Evolutionary conservation across 768 basidiomycete genomes (phyloP).

Genomic region (Chlorophyllum brunneum): DNA sequence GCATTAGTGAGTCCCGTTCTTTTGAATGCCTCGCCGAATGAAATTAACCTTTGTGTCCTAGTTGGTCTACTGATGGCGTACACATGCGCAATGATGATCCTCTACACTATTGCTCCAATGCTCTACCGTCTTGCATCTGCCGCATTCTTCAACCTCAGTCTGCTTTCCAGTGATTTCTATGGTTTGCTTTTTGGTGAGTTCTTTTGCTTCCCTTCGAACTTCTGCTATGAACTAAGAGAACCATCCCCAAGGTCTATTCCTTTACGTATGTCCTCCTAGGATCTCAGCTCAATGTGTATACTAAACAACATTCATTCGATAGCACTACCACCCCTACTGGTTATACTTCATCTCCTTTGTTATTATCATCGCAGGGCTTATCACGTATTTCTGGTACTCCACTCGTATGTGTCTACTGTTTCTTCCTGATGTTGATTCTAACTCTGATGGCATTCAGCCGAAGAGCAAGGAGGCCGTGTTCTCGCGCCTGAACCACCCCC

Average conservation of each 20-base stretch:
- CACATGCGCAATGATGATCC: slow-evolving; percentile 69
- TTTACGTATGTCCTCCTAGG: slow-evolving; percentile 36
- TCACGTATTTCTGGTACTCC: slow-evolving; percentile 84
- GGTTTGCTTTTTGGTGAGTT: slow-evolving; percentile 70
- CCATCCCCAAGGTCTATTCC: slow-evolving; percentile 39
- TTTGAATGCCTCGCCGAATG: background rate
- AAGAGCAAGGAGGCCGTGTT: slow-evolving; percentile 57
- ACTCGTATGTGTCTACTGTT: slow-evolving; percentile 54
- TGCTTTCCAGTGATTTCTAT: slow-evolving; percentile 87
- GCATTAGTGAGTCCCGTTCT: slow-evolving; percentile 46
- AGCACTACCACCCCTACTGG: slow-evolving; percentile 86
- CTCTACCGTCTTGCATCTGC: slow-evolving; percentile 85
- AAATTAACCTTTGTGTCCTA: slow-evolving; percentile 13
- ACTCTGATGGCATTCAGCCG: slow-evolving; percentile 39
- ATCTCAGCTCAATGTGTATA: too few species aligned
- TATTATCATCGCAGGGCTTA: slow-evolving; percentile 65
- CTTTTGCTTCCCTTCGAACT: slow-evolving; percentile 15
- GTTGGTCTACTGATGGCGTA: slow-evolving; percentile 41
- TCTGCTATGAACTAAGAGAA: slow-evolving; percentile 4
- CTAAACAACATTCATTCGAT: slow-evolving; percentile 9
- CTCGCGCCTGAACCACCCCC: slow-evolving; percentile 53
- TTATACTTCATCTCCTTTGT: slow-evolving; percentile 81
- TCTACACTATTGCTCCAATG: slow-evolving; percentile 84
- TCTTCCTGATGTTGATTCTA: background rate
- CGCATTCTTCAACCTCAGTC: slow-evolving; percentile 78